Conservation (phyloP, 225 moss, liverwort and hornwort genomes). For the Rhytidiadelphus loreus region DNA sequence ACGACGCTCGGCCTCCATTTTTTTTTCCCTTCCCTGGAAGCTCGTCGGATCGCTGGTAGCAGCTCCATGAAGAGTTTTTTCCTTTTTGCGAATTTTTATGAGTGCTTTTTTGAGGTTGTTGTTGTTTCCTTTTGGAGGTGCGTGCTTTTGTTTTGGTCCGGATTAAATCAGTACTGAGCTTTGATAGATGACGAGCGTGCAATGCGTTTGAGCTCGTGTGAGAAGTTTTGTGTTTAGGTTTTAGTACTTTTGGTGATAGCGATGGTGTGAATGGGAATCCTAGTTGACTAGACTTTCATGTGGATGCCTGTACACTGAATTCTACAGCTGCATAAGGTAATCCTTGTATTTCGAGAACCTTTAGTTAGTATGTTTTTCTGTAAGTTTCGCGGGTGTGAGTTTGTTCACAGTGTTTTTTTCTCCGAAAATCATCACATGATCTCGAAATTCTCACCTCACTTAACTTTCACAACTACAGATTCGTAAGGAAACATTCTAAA, state of each 20-base stretch:
- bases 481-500: not conserved
- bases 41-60: not conserved
- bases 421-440: too few relatives aligned
- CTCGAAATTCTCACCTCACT: not conserved
- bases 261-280: not conserved
- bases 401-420: not conserved
- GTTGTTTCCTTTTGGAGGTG: not conserved
- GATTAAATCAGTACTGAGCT: not conserved
- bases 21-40: not conserved
- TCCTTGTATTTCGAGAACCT: not conserved
- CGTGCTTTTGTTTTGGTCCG: not conserved
- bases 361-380: not conserved
- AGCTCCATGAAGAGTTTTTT: not conserved
- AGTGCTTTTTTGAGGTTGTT: not conserved
- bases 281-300: not conserved
- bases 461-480: not conserved
- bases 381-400: not conserved
- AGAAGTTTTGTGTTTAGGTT: constrained; percentile 11
- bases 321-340: not conserved
- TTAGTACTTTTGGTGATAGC: not conserved
- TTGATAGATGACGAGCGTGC: not conserved
- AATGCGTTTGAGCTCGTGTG: not conserved
- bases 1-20: not conserved
- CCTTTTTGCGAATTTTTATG: not conserved
- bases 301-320: not conserved